phyloP scores from a whole-genome alignment of 2,329 filamentous ascomycete genomes.

The Paraconiothyrium brasiliense region DNA sequence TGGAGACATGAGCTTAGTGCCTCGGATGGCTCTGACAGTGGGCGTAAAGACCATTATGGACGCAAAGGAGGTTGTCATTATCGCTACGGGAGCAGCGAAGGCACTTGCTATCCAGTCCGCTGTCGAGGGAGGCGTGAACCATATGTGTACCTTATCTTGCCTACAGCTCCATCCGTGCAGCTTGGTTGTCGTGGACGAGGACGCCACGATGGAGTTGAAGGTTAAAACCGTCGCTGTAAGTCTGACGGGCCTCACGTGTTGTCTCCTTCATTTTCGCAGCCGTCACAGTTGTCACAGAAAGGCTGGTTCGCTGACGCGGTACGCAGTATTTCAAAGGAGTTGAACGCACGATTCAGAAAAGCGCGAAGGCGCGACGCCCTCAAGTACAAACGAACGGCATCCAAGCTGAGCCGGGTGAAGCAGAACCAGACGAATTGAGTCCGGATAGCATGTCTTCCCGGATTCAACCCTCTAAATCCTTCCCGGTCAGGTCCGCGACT shows the following conservation, averaged over 20 bases:
- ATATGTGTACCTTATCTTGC: constrained; percentile 89
- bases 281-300: not conserved
- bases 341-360: constrained; percentile 36
- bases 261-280: not conserved
- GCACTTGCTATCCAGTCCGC: constrained; percentile 80
- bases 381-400: not conserved
- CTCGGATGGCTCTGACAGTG: constrained; percentile 83
- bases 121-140: constrained; percentile 83
- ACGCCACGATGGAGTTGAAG: constrained; percentile 62
- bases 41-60: constrained; percentile 86
- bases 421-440: constrained; percentile 8
- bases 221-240: constrained; percentile 54
- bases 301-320: constrained; percentile 16
- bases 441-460: constrained; percentile 15
- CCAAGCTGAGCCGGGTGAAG: not conserved
- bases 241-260: not conserved
- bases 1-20: constrained; percentile 76
- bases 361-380: not conserved
- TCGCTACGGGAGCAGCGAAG: constrained; percentile 84
- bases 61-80: constrained; percentile 76
- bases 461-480: constrained; percentile 2
- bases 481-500: constrained; percentile 8
- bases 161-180: constrained; percentile 83
- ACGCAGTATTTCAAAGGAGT: constrained; percentile 59
- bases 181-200: constrained; percentile 84